Evolutionary conservation across 1,284 basidiomycete species (phyloP).

Genomic region (Boletus albobrunnescens): DNA sequence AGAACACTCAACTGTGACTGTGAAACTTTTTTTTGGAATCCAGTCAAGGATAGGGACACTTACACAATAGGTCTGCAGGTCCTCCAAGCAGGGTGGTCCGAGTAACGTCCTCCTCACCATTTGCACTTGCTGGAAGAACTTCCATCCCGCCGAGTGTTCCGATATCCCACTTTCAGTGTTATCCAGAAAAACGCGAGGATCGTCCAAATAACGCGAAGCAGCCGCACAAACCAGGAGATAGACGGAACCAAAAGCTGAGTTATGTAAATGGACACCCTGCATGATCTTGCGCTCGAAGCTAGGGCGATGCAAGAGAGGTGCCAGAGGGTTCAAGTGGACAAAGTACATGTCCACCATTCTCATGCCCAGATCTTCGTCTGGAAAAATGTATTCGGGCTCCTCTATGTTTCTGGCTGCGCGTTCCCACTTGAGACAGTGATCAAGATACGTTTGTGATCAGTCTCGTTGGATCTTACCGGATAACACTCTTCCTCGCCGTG

Average conservation of each 20-base stretch:
- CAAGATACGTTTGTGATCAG: neutral
- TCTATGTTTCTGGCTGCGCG: constrained; percentile 17
- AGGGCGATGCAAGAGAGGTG: constrained; percentile 75
- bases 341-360: constrained; percentile 72
- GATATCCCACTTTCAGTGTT: constrained; percentile 28
- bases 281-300: constrained; percentile 64
- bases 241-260: constrained; percentile 63
- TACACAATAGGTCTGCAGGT: constrained; percentile 55
- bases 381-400: constrained; percentile 42
- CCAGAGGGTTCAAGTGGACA: constrained; percentile 51
- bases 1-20: constrained; percentile 40
- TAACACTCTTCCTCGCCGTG: constrained; percentile 30
- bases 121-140: constrained; percentile 66
- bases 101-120: constrained; percentile 45
- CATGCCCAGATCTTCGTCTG: constrained; percentile 57
- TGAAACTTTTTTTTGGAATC: too few relatives aligned
- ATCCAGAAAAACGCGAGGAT: constrained; percentile 53
- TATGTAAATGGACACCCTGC: constrained; percentile 54
- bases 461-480: constrained; percentile 36
- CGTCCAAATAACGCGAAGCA: constrained; percentile 66
- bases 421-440: constrained; percentile 40
- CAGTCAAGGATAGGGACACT: constrained; percentile 17
- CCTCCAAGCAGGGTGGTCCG: constrained; percentile 50
- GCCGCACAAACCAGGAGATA: constrained; percentile 74
- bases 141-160: constrained; percentile 67